Percentiles rank a stretch among this genome's conserved stretches.
phyloP scores from a whole-genome alignment of 2,329 filamentous ascomycete genomes.

The Dothiorella sarmentorum region DNA sequence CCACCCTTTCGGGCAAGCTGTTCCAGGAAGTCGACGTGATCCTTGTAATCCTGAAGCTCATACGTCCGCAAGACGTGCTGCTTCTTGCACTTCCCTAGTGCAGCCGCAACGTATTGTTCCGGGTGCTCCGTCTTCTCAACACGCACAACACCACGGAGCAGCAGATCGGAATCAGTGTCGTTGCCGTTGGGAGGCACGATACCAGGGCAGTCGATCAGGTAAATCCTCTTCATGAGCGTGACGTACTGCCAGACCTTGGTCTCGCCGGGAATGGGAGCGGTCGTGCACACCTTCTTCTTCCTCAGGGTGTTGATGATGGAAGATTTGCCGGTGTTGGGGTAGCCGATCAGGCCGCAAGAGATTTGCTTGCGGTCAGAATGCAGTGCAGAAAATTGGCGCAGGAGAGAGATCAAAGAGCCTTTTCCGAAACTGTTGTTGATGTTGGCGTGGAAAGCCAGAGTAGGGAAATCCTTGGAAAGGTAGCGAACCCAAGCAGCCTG shows the following conservation, averaged over 20 bases:
- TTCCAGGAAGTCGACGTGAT: conserved; percentile 80
- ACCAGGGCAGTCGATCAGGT: conserved; percentile 94
- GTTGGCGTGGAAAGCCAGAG: conserved; percentile 88
- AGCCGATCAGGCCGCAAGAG: conserved; percentile 82
- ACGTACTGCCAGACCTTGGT: conserved; percentile 99
- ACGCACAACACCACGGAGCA: conserved; percentile 85
- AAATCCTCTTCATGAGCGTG: conserved; percentile 89
- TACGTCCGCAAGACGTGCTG: conserved; percentile 93
- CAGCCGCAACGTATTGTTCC: conserved; percentile 87
- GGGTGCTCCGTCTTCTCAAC: conserved; percentile 96
- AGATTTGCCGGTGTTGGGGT: conserved; percentile 93
- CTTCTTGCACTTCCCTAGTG: conserved; percentile 75
- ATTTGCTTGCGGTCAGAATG: conserved; percentile 93
- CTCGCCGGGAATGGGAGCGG: conserved; percentile 92
- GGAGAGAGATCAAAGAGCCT: conserved; percentile 84
- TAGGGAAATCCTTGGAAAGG: conserved; percentile 87
- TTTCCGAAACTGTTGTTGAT: conserved; percentile 98
- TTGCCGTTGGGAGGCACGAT: conserved; percentile 85
- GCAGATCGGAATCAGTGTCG: conserved; percentile 81
- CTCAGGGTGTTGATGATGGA: conserved; percentile 95
- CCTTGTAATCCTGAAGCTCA: conserved; percentile 69
- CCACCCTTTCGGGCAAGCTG: conserved; percentile 83
- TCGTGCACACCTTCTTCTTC: conserved; percentile 90
- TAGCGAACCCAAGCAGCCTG: conserved; percentile 90
- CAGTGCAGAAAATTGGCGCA: conserved; percentile 87